These are phyloP conservation scores for Trypanosoma lewisi DNA, from an alignment of 208 protist genomes.

Conservation along the genomic window DNA sequence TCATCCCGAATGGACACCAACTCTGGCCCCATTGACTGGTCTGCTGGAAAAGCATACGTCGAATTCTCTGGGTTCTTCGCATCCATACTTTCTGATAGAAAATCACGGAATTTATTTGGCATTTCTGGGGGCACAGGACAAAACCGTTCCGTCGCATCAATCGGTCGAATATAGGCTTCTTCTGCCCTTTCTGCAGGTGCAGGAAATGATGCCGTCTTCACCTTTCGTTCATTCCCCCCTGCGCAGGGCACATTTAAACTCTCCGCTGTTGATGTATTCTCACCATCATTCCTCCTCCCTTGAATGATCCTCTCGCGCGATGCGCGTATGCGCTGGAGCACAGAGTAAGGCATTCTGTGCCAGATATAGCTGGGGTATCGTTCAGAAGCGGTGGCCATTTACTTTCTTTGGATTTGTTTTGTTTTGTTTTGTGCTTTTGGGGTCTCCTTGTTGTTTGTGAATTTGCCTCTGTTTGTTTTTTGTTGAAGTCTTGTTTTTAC, in stretches of 20 bases:
- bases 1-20: background rate
- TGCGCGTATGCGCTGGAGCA: slow-evolving; percentile 46
- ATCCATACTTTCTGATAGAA: too few relatives aligned
- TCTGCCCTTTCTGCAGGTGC: too few relatives aligned
- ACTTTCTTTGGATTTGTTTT: background rate
- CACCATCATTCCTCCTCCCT: background rate
- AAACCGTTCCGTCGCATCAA: too few relatives aligned
- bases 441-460: background rate
- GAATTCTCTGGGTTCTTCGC: too few relatives aligned
- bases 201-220: too few relatives aligned
- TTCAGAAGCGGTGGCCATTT: background rate
- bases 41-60: too few relatives aligned
- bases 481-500: too few relatives aligned
- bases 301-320: slow-evolving; percentile 21
- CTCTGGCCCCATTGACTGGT: background rate
- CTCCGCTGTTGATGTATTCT: background rate
- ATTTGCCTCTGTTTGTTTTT: too few relatives aligned
- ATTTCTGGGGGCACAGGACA: too few relatives aligned
- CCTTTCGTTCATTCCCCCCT: background rate
- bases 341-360: slow-evolving; percentile 64
- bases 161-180: too few relatives aligned
- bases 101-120: too few relatives aligned
- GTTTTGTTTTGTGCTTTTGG: background rate
- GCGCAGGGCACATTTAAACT: background rate
- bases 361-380: slow-evolving; percentile 45